Conservation (phyloP, 1,284 basidiomycete species). For the Heliocybe sulcata region DNA sequence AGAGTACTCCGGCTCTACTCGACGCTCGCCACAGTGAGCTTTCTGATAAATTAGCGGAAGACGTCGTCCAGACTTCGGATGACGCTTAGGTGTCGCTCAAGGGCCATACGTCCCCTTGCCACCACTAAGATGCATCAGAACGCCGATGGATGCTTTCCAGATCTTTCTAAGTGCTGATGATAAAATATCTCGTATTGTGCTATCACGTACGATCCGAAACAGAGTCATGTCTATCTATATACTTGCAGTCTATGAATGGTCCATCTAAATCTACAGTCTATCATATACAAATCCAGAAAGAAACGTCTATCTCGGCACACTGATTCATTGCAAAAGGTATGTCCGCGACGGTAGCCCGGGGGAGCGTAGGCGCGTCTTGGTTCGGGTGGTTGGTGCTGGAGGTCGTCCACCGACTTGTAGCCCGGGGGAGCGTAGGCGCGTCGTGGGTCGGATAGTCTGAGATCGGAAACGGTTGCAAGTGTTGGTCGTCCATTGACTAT, state of each 20-base stretch:
- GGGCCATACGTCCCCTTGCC: slow-evolving; percentile 20
- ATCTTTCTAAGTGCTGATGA: too few relatives aligned
- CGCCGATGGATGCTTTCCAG: too few relatives aligned
- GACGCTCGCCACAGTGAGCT: neutral
- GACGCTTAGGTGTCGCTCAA: slow-evolving; percentile 29
- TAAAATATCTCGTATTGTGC: neutral
- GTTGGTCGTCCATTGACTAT: too few relatives aligned
- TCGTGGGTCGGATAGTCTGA: too few relatives aligned
- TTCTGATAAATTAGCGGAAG: slow-evolving; percentile 21
- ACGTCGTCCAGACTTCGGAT: slow-evolving; percentile 27
- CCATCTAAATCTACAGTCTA: too few relatives aligned
- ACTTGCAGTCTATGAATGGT: neutral
- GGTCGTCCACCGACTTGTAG: too few relatives aligned
- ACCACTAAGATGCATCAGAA: slow-evolving; percentile 19
- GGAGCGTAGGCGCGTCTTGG: too few relatives aligned
- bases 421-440: too few relatives aligned
- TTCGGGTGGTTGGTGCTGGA: too few relatives aligned
- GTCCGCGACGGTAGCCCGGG: too few relatives aligned
- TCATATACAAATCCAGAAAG: neutral
- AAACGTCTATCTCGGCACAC: neutral
- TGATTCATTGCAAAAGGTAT: too few relatives aligned
- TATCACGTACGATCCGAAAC: neutral
- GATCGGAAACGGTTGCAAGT: too few relatives aligned
- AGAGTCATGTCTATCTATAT: neutral
- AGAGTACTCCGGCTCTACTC: slow-evolving; percentile 19